phyloP scores from a whole-genome alignment of 257 asterid genomes.

The Prunella vulgaris region DNA sequence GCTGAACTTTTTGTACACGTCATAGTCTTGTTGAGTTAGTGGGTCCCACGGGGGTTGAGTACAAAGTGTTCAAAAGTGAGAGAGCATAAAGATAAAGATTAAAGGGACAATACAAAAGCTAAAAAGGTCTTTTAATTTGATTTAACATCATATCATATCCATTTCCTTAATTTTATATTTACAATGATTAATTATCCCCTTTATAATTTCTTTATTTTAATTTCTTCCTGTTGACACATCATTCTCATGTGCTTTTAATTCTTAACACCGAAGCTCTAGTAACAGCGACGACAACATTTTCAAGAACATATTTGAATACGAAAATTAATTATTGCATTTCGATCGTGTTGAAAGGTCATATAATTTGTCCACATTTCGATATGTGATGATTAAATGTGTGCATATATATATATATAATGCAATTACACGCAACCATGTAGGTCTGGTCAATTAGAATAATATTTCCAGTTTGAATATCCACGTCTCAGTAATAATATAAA shows the following conservation, averaged over 20 bases:
- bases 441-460: background rate
- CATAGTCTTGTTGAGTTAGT: conserved; percentile 32
- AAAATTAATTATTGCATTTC: background rate
- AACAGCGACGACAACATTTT: background rate
- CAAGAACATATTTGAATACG: too few species aligned
- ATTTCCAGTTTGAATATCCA: background rate
- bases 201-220: too few species aligned
- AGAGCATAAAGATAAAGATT: conserved; percentile 40
- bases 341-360: background rate
- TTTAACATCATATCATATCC: conserved; percentile 16
- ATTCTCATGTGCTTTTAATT: conserved; percentile 14
- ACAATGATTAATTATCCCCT: background rate
- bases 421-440: background rate
- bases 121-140: conserved; percentile 25
- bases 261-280: conserved; percentile 16
- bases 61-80: conserved; percentile 48
- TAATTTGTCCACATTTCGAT: background rate
- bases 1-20: conserved; percentile 69
- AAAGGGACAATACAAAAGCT: conserved; percentile 21
- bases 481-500: background rate
- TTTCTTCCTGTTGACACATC: conserved; percentile 16
- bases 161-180: conserved; percentile 2
- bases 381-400: background rate
- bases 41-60: conserved; percentile 36
- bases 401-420: background rate